A percentile compares a stretch with the other conserved stretches of the same genome.
Evolutionary conservation across 2,329 filamentous ascomycete genomes (phyloP).

Genomic region (Amphichorda felina): DNA sequence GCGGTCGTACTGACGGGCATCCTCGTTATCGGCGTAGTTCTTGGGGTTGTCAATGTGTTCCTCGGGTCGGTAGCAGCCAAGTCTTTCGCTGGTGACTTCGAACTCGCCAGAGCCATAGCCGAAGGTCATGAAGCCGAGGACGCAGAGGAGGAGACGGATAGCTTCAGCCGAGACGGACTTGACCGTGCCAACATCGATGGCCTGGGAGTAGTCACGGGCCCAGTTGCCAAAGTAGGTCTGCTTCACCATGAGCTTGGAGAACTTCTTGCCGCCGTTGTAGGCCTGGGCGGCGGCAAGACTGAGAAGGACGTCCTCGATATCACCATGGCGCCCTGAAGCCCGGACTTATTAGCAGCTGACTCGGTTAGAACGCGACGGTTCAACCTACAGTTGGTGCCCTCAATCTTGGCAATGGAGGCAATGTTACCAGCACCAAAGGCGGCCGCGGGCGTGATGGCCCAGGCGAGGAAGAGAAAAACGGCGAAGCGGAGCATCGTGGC

Average conservation of each 20-base stretch:
- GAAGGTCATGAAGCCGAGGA: conserved; percentile 82
- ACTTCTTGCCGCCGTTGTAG: conserved; percentile 57
- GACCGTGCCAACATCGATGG: conserved; percentile 84
- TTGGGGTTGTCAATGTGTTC: conserved; percentile 66
- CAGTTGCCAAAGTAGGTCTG: conserved; percentile 95
- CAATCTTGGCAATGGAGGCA: conserved; percentile 65
- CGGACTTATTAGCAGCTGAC: too few species aligned
- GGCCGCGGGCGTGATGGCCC: conserved; percentile 50
- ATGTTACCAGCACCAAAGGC: conserved; percentile 89
- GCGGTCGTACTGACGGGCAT: conserved; percentile 71
- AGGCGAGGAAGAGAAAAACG: conserved; percentile 45
- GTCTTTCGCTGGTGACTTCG: conserved; percentile 68
- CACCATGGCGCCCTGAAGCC: conserved; percentile 66
- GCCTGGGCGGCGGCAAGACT: conserved; percentile 48
- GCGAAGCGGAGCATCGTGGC: conserved; percentile 5
- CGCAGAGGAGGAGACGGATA: conserved; percentile 78
- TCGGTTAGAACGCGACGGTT: background rate
- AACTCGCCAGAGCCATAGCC: conserved; percentile 78
- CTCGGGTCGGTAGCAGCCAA: conserved; percentile 76
- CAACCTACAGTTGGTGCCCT: conserved; percentile 66
- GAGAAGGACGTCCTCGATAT: conserved; percentile 85
- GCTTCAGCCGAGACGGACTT: conserved; percentile 85
- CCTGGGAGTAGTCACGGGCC: conserved; percentile 87
- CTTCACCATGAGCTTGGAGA: conserved; percentile 77
- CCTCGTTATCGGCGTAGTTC: conserved; percentile 82